Percentiles rank a stretch among this genome's conserved stretches.
phyloP scores from a whole-genome alignment of 2,329 filamentous ascomycete species.

The Monilinia fructigena region DNA sequence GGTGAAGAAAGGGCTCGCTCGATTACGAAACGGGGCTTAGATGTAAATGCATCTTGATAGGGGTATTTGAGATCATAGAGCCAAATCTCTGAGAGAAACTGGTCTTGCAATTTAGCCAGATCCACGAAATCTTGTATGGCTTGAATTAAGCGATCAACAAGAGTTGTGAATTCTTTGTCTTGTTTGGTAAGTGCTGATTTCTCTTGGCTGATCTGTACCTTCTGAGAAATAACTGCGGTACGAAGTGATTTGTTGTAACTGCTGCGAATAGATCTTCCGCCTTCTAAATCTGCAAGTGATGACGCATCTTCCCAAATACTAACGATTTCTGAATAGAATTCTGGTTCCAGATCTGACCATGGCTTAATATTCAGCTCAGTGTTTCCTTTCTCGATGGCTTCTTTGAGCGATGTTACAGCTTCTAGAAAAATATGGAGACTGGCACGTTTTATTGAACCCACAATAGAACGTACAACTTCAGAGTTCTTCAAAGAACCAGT shows the following conservation, averaged over 20 bases:
- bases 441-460: conserved; percentile 57
- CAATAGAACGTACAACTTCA: conserved; percentile 49
- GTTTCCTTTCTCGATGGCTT: conserved; percentile 31
- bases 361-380: conserved; percentile 32
- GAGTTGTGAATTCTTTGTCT: conserved; percentile 67
- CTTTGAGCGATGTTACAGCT: conserved; percentile 47
- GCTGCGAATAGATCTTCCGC: conserved; percentile 60
- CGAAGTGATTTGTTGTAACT: conserved; percentile 71
- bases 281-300: conserved; percentile 45
- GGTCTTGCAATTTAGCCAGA: conserved; percentile 40
- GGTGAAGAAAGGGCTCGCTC: conserved; percentile 71
- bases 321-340: conserved; percentile 30
- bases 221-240: conserved; percentile 77
- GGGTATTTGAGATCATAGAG: conserved; percentile 71
- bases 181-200: conserved; percentile 67
- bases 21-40: conserved; percentile 66
- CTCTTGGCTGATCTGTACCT: conserved; percentile 76
- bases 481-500: conserved; percentile 53
- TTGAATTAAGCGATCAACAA: conserved; percentile 58
- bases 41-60: conserved; percentile 71
- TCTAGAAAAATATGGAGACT: conserved; percentile 50
- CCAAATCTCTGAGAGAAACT: conserved; percentile 70
- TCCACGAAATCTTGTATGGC: conserved; percentile 50
- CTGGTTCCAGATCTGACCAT: conserved; percentile 36
- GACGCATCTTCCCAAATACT: conserved; percentile 48